phyloP scores from a whole-genome alignment of 805 yeast genomes.

The Wickerhamomyces sydowiorum region DNA sequence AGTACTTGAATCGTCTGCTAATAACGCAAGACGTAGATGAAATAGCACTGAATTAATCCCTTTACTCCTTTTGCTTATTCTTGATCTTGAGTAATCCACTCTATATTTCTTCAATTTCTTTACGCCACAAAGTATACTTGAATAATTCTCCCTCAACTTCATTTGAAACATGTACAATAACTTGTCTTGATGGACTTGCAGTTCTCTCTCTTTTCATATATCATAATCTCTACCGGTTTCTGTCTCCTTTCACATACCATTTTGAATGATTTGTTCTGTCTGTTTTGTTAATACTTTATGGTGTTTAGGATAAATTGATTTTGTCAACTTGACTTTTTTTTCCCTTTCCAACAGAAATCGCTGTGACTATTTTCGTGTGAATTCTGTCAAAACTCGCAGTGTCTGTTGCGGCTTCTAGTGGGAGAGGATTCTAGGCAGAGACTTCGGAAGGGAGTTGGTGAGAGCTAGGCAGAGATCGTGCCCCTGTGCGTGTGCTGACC shows the following conservation, averaged over 20 bases:
- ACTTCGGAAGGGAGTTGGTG: background rate
- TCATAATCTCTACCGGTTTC: background rate
- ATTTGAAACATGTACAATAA: no score
- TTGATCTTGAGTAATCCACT: no score
- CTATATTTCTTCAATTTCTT: no score
- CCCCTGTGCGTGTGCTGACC: background rate
- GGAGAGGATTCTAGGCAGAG: background rate
- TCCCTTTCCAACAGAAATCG: background rate
- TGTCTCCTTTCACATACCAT: constrained; percentile 37
- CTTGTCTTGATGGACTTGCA: no score
- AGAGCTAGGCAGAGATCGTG: background rate
- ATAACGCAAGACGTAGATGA: no score
- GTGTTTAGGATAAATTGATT: constrained; percentile 2
- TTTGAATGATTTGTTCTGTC: constrained; percentile 27
- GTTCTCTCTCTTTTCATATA: background rate
- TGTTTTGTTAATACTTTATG: constrained; percentile 1
- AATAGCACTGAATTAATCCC: no score
- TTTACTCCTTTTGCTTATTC: no score
- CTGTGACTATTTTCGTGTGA: background rate
- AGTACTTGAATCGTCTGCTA: no score
- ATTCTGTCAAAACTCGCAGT: background rate
- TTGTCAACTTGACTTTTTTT: background rate
- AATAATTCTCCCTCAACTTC: no score
- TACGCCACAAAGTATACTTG: no score
- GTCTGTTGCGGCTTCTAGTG: background rate